A percentile compares a stretch with the other conserved stretches of the same genome.
These are phyloP conservation scores for Myxozyma geophila DNA, from an alignment of 805 yeast species.

Conservation along the genomic window DNA sequence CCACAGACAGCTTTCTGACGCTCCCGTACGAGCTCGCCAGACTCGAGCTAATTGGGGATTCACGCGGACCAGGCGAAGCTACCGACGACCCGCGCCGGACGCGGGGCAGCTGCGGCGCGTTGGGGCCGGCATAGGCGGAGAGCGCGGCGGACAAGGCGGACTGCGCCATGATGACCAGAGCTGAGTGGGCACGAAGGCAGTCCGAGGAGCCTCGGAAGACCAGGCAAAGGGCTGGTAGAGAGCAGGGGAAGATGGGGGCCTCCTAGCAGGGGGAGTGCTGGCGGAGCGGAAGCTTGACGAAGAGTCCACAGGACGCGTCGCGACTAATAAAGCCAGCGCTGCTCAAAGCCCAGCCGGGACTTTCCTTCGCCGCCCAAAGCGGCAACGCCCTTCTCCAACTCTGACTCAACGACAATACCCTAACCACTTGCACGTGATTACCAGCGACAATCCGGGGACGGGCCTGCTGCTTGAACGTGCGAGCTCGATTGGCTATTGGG, in stretches of 20 bases:
- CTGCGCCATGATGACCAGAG: slow-evolving; percentile 26
- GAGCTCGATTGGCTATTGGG: neutral
- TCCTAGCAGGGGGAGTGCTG: neutral
- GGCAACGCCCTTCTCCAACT: neutral
- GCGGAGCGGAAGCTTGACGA: slow-evolving; percentile 1
- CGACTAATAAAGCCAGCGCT: neutral
- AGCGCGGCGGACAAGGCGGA: slow-evolving; percentile 34
- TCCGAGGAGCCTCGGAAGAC: slow-evolving; percentile 5
- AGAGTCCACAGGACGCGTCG: slow-evolving; percentile 11
- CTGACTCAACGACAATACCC: no score
- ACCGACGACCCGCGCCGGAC: slow-evolving; percentile 17
- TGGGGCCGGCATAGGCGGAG: slow-evolving; percentile 19
- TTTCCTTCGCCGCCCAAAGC: neutral
- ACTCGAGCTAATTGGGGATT: slow-evolving; percentile 9
- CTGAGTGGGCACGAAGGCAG: neutral
- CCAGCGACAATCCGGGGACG: neutral
- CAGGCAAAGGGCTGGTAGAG: neutral
- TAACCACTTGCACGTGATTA: neutral
- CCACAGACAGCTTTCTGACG: neutral
- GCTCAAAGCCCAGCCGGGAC: slow-evolving; percentile 5
- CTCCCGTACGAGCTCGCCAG: slow-evolving; percentile 1
- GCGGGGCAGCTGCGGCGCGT: slow-evolving; percentile 23
- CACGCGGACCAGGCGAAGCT: slow-evolving; percentile 29
- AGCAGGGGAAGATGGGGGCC: neutral
- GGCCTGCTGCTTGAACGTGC: neutral